Evolutionary conservation across 2,329 filamentous ascomycete genomes (phyloP), one percentile per base, ranked within the genome.

Genomic region (Hypoxylon sp.): DNA sequence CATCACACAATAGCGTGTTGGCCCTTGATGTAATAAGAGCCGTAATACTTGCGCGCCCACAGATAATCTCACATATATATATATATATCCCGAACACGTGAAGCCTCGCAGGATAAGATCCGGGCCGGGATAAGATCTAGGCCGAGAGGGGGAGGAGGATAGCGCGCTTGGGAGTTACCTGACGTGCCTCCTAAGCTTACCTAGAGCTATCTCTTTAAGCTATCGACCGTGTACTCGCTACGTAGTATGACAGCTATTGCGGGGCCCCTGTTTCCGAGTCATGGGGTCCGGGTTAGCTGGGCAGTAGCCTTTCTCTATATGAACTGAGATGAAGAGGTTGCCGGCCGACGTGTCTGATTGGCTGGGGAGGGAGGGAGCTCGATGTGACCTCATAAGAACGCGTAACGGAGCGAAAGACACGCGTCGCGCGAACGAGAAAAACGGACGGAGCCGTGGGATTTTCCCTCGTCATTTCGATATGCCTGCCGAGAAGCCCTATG

Each of bases 381-480:
- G 33, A 45, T 33, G 27, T n/a, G n/a, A n/a, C n/a, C 37, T 3
- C 27, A 18, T 35, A 48, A 23, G 45, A 57, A 60, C 60, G 60
- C 60, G 60, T 53, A 49, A 29, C 21, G 24, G 9, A 18, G 18
- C 20, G 21, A 23, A 13, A 21, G 31, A 37, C 47, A 43, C 55
- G 51, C 48, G 55, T 59, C 35, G 46, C 42, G 41, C 48, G 24
- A 48, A 26, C 18, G 8, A 38, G 37, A 9, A 21, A 21, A 45
- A 26, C 27, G 42, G 29, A 49, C 23, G 27, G n/a, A 60, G 54
- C 53, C 20, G 13, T 15, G n/a, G 13, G 21, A 3, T n/a, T n/a
- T n/a, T n/a, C n/a, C n/a, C n/a, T n/a, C 27, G 26, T 55, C n/a
- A 55, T 55, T 61, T 58, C 49, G 50, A 52, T 62, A 55, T 55